These are phyloP conservation scores for Coix lacrymajobi DNA, from an alignment of 176 grass and related monocot species.

Conservation along the genomic window DNA sequence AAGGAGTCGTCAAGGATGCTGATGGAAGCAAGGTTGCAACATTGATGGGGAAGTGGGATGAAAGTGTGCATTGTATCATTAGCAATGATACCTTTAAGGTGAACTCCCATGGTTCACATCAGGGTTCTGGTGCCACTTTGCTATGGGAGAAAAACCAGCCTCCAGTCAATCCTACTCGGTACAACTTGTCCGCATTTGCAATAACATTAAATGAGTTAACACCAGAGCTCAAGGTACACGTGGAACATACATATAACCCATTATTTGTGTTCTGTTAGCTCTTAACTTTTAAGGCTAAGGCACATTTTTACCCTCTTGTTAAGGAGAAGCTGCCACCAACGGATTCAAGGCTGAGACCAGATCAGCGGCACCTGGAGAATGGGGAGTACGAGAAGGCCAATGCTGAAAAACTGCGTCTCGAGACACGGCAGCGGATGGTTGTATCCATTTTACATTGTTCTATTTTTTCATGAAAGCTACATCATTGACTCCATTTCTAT, in stretches of 20 bases:
- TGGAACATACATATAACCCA: not conserved
- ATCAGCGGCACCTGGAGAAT: conserved; percentile 79
- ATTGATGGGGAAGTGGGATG: conserved; percentile 79
- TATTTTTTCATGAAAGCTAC: not conserved
- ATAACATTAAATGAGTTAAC: conserved; percentile 85
- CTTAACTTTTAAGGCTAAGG: conserved; percentile 26
- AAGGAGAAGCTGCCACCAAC: conserved; percentile 91
- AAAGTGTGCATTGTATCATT: conserved; percentile 51
- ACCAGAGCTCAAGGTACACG: conserved; percentile 56
- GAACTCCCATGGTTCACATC: conserved; percentile 21
- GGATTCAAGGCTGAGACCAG: conserved; percentile 88
- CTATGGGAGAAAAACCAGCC: conserved; percentile 84
- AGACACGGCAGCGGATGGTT: conserved; percentile 84
- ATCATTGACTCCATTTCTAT: not conserved
- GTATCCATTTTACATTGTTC: not conserved
- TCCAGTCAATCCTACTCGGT: conserved; percentile 67
- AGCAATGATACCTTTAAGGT: conserved; percentile 36
- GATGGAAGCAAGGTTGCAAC: conserved; percentile 55
- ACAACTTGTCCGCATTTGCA: conserved; percentile 88
- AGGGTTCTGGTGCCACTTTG: conserved; percentile 42
- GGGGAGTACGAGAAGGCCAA: conserved; percentile 88
- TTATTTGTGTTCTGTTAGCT: conserved; percentile 21
- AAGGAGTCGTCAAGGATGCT: conserved; percentile 61
- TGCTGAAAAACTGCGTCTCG: conserved; percentile 66
- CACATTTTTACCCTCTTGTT: conserved; percentile 15